Base-by-base conservation (phyloP, 805 yeast species). In the Wickerhamiella kurtzmanii region DNA sequence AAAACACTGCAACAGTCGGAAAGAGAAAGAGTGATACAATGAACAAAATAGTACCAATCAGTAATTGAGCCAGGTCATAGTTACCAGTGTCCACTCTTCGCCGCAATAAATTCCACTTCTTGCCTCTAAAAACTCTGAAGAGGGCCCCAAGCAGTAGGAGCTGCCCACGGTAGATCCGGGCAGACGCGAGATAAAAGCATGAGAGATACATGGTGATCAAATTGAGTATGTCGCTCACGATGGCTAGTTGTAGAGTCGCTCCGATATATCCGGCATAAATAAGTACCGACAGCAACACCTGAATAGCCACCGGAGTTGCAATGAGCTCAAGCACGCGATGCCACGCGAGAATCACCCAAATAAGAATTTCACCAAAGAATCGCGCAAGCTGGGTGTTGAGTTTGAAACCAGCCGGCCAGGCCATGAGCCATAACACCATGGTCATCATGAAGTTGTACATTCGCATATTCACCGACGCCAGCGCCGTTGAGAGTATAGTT, bases 391-490 rank as follows among this genome's bases (percentile, higher is more conserved):
- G 96, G 49, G 77, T 80, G 61, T 92, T 92, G 45, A 92, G 73
- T 59, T 92, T 92, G 56, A 92, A 78, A 3, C 98, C 98, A 15
- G 89, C 95, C 0, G 98, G 98, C 57, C 88, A 82, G 50, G 78
- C 73, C 69, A 87, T 85, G 35, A 92, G 69, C 88, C 94, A 82
- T 0, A 67, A 53, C 2, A 88, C 76, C 36, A 79, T 60, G 2
- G 59, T 50, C 17, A 70, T 64, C 39, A 80, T 63, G n/a, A 69
- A 68, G 32, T 65, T 58, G 46, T 75, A 74, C 13, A 80, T 51
- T 1, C 69, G 48, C 20, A 57, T 58, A 21, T 37, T 71, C 64
- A 13, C 77, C 9, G 25, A 11, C 5, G 5, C 19, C 16, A 38
- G 62, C 35, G 72, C 44, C 45, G 54, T 59, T 2, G 53, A 50